phyloP scores from a whole-genome alignment of 306 rosid species.

The Cicer cuneatum region DNA sequence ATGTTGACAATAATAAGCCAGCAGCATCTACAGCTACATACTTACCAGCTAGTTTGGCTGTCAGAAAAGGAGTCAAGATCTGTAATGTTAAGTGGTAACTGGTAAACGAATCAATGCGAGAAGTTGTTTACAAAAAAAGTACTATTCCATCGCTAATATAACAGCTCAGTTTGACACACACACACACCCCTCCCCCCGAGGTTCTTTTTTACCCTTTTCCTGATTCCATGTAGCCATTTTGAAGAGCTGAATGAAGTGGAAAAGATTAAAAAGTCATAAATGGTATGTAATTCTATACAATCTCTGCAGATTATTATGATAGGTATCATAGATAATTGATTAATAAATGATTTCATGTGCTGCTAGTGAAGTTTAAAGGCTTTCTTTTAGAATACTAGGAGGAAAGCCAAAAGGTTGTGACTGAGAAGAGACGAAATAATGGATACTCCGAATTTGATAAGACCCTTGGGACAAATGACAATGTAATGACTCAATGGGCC shows the following conservation, averaged over 20 bases:
- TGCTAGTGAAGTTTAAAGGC: conserved; percentile 11
- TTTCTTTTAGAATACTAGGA: neutral
- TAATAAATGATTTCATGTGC: neutral
- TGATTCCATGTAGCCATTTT: neutral
- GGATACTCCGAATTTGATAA: neutral
- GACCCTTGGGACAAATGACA: too few species aligned
- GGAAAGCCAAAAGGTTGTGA: neutral
- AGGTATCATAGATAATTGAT: neutral
- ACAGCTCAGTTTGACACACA: neutral
- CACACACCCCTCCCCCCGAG: neutral
- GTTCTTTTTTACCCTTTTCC: neutral
- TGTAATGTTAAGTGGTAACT: conserved; percentile 48
- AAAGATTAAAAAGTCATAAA: conserved; percentile 10
- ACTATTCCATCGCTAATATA: neutral
- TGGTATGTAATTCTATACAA: conserved; percentile 5
- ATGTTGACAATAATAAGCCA: conserved; percentile 70
- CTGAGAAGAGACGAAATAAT: neutral
- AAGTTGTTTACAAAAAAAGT: neutral
- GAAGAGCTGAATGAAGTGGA: neutral
- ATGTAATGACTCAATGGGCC: too few species aligned
- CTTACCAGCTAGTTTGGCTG: conserved; percentile 88
- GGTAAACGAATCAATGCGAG: neutral
- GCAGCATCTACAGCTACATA: conserved; percentile 83
- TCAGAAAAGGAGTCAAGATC: conserved; percentile 89
- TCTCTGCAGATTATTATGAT: conserved; percentile 14